Conservation (phyloP, 2,329 filamentous ascomycete species). For the Colletotrichum ledebouriae region DNA sequence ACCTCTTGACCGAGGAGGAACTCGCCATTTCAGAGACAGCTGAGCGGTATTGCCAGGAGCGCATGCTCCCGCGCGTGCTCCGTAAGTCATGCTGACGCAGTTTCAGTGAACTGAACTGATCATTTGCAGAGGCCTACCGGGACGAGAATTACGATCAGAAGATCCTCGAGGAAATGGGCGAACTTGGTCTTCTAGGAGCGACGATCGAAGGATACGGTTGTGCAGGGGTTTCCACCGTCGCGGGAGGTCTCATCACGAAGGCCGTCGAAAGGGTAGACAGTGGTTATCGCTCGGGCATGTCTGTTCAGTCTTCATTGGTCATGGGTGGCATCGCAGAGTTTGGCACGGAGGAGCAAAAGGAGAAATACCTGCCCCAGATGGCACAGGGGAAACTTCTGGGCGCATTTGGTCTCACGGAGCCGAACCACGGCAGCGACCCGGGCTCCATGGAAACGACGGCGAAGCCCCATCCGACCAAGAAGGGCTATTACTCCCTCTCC, state of each 20-base stretch:
- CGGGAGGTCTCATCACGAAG: constrained; percentile 89
- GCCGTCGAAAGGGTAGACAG: constrained; percentile 93
- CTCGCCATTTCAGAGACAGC: constrained; percentile 90
- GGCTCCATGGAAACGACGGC: constrained; percentile 91
- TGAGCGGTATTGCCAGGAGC: constrained; percentile 93
- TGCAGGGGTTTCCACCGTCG: constrained; percentile 88
- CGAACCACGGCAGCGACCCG: constrained; percentile 92
- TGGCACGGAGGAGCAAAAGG: constrained; percentile 87
- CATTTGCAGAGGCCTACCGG: constrained; percentile 78
- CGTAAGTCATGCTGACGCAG: constrained; percentile 66
- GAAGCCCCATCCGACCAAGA: constrained; percentile 86
- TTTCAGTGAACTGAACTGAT: constrained; percentile 10
- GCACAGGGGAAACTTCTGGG: constrained; percentile 86
- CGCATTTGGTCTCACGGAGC: constrained; percentile 91
- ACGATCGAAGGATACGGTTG: constrained; percentile 91
- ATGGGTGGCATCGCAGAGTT: constrained; percentile 95
- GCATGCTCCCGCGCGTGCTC: constrained; percentile 85
- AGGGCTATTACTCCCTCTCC: constrained; percentile 83
- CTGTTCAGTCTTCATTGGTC: constrained; percentile 90
- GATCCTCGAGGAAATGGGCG: constrained; percentile 92
- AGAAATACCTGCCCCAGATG: constrained; percentile 83
- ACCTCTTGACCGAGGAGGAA: constrained; percentile 90
- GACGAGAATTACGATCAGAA: constrained; percentile 88
- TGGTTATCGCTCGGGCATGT: constrained; percentile 93
- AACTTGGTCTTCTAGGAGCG: constrained; percentile 87